Base-by-base conservation (phyloP, 2,329 filamentous ascomycete species). In the Nemania serpens region DNA sequence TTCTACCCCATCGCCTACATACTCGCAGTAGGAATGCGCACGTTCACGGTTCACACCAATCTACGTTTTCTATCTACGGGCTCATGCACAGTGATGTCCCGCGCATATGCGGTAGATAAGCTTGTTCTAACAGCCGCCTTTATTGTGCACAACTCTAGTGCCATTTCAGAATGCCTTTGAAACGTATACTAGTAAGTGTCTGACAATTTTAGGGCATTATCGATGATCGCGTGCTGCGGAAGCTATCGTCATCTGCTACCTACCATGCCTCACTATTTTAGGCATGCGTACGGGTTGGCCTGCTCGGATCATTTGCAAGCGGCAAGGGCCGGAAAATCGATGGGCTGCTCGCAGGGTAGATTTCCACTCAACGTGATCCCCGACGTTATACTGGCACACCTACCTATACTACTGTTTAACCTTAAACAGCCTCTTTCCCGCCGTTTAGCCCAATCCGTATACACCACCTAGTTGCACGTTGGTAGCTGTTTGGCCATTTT, bases 271-370 rank as follows among this genome's bases (percentile, higher is more conserved):
- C 45, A 36, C 46, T 45, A 46, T 48, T 47, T 54, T 59, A 47
- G 50, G 33, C 18, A 15, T 20, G 11, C 47, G 29, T 52, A 54
- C 39, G 37, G 42, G 25, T 15, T 29, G 46, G 50, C 59, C 29
- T 58, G 55, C 46, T 58, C 41, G 42, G 55, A 62, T 59, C 59
- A 20, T 47, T 51, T 58, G 50, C 50, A 29, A 42, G 45, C 55
- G 55, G 52, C 60, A 59, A 59, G 51, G 56, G 37, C 60, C 51
- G 56, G 34, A 20, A 25, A 4, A 52, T 46, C 55, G 45, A 58
- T 47, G 45, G 43, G 49, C 13, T n/a, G 13, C 3, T 37, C 11
- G 43, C 46, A 46, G 55, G 55, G 41, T 50, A 9, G 18, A 56
- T 45, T 50, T 52, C 53, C 53, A 41, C 22, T 46, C 53, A 34